Base-by-base conservation (phyloP, 768 basidiomycete species). In the Harrya chromipes region DNA sequence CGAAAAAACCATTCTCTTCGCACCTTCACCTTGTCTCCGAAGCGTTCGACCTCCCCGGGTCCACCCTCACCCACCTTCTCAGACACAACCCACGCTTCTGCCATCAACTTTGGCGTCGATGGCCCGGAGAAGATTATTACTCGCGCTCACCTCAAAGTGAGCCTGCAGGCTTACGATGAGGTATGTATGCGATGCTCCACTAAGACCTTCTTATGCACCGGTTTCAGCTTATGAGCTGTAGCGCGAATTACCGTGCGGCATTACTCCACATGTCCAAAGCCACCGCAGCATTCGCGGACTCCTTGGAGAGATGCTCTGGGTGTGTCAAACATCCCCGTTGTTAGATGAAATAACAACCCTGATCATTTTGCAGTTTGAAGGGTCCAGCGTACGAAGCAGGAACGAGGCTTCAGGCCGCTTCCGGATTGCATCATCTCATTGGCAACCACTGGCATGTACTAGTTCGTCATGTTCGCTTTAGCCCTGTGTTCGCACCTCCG, bases 401-500 rank as follows among this genome's bases (percentile, higher is more conserved):
- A 11, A 86, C 87, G 20, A 78, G 89, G 51, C 72, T 95, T 39
- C 89, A 92, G 61, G 92, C 90, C 24, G 84, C 89, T 23, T 84
- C 88, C 17, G 94, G 94, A 5, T 71, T 97, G 38, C 91, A 95
- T 67, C 89, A 94, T 67, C 79, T 97, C 56, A 85, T 95, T 58
- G 84, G 87, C 43, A 95, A 94, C 65, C 90, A 94, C 57, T 93
- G 90, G 80, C 90, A 93, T 67, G 83, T 97, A 49, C 72, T 97
- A 64, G 91, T 92, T 53, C 52, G 84, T 75, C 47, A 35, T 24
- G 33, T 50, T 33, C 20, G 38, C 53, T 54, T 46, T 55, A 49
- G 46, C 26, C 33, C 29, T 37, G 24, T 40, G 21, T 43, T 21
- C 43, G 44, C 17, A 26, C 43, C 45, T 21, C 45, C 40, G 46